These are phyloP conservation scores for Vigna angularis DNA, from an alignment of 306 rosid species.

Conservation along the genomic window DNA sequence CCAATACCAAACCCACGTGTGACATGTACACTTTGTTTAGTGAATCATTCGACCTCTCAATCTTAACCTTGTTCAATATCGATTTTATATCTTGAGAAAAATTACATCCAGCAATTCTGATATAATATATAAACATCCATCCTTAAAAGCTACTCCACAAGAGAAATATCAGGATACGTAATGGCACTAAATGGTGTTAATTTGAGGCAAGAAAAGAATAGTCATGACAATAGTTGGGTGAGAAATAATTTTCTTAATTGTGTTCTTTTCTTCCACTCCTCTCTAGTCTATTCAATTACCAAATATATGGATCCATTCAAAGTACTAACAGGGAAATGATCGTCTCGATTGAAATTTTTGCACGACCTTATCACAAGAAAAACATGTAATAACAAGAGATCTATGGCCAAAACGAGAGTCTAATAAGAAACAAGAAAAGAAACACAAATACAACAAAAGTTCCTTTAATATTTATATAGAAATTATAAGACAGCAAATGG, in stretches of 20 bases:
- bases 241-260: neutral
- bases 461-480: constrained; percentile 18
- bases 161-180: neutral
- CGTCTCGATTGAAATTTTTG: neutral
- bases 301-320: constrained; percentile 18
- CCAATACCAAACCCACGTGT: too few relatives aligned
- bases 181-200: neutral
- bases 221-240: neutral
- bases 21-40: too few relatives aligned
- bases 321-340: neutral
- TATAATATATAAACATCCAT: too few relatives aligned
- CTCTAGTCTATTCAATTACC: constrained; percentile 11
- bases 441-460: neutral
- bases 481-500: constrained; percentile 23
- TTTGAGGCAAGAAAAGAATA: neutral
- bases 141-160: too few relatives aligned
- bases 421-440: constrained; percentile 17
- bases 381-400: neutral
- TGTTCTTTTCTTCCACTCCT: constrained; percentile 19
- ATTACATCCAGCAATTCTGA: too few relatives aligned
- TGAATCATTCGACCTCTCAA: too few relatives aligned
- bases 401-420: constrained; percentile 8
- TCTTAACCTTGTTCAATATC: too few relatives aligned
- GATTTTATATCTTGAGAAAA: too few relatives aligned
- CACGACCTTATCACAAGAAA: neutral